Evolutionary conservation across 2,329 filamentous ascomycete species (phyloP).

Genomic region (Aspergillus tanneri): DNA sequence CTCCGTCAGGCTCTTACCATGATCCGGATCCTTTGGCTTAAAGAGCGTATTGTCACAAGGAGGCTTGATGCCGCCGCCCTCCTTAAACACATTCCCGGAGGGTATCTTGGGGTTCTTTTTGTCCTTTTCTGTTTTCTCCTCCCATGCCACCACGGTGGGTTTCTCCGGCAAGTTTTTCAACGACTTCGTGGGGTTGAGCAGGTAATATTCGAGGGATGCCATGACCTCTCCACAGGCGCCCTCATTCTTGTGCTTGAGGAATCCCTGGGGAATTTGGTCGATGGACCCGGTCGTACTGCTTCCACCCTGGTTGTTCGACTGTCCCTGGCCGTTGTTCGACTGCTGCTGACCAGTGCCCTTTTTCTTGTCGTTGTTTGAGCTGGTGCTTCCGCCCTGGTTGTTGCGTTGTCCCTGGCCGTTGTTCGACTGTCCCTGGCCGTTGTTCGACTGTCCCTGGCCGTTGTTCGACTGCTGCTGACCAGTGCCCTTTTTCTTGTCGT

Average conservation of each 20-base stretch:
- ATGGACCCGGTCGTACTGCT: background rate
- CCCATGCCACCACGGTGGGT: constrained; percentile 1
- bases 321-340: no score
- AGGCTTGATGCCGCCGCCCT: background rate
- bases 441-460: background rate
- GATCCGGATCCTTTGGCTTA: no score
- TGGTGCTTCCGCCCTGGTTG: background rate
- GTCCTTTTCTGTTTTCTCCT: background rate
- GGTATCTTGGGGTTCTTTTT: background rate
- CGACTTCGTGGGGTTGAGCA: background rate
- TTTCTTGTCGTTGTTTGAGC: no score
- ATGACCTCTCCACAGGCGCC: constrained; percentile 1
- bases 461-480: no score
- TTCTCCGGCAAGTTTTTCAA: background rate
- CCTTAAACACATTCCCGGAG: background rate
- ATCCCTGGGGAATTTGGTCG: background rate
- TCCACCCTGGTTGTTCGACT: background rate
- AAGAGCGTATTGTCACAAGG: background rate
- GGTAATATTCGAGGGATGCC: constrained; percentile 1
- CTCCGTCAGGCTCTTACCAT: background rate
- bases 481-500: no score
- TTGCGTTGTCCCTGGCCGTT: background rate
- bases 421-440: no score
- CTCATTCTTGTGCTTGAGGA: background rate
- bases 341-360: no score